A percentile compares a stretch with the other conserved stretches of the same genome.
phyloP scores from a whole-genome alignment of 495 filamentous ascomycete genomes.

The Glutinoglossum americanum region DNA sequence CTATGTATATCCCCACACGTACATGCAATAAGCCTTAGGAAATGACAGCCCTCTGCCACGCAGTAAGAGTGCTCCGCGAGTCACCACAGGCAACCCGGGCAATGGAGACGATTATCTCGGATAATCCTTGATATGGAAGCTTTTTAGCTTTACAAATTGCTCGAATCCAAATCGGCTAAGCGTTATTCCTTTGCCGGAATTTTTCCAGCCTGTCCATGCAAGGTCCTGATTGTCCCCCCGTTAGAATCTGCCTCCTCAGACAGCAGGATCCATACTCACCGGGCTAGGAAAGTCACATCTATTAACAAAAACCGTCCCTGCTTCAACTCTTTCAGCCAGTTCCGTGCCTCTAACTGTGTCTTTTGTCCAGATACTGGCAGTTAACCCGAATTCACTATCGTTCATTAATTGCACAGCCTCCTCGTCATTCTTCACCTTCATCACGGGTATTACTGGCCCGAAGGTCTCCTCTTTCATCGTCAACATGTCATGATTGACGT shows the following conservation, averaged over 20 bases:
- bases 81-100: neutral
- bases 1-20: no score
- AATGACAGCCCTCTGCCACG: no score
- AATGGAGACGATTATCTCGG: slow-evolving; percentile 17
- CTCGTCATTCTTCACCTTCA: slow-evolving; percentile 67
- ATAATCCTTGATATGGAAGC: slow-evolving; percentile 81
- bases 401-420: slow-evolving; percentile 84
- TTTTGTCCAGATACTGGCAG: slow-evolving; percentile 97
- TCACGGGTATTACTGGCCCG: slow-evolving; percentile 80
- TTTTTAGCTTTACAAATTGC: slow-evolving; percentile 90
- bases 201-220: slow-evolving; percentile 96
- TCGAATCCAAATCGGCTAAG: slow-evolving; percentile 82
- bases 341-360: slow-evolving; percentile 56
- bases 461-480: slow-evolving; percentile 96
- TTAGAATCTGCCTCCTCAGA: neutral
- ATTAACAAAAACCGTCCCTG: slow-evolving; percentile 93
- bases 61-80: no score
- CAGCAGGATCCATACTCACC: slow-evolving; percentile 30
- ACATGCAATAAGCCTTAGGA: no score
- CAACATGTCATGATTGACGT: slow-evolving; percentile 65
- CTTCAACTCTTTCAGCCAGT: slow-evolving; percentile 63
- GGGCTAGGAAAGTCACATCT: slow-evolving; percentile 82
- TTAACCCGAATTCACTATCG: slow-evolving; percentile 82
- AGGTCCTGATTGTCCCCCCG: slow-evolving; percentile 41
- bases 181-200: slow-evolving; percentile 77